phyloP scores from a whole-genome alignment of 192 early-diverging fungal species.

The Coemansia sp. region DNA sequence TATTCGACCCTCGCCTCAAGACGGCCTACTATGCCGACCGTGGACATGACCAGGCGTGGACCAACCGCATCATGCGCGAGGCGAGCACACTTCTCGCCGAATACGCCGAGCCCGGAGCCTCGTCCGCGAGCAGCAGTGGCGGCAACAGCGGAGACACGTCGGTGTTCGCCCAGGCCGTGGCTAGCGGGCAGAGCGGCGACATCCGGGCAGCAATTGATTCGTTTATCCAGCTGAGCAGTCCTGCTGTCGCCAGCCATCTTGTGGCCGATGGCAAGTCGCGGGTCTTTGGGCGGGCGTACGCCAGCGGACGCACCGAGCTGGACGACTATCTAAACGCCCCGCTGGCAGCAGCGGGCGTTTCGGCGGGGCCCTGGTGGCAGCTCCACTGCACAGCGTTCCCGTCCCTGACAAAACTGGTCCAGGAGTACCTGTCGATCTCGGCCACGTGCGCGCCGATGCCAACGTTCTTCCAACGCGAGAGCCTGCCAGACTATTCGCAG shows the following conservation, averaged over 20 bases:
- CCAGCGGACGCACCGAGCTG: conserved; percentile 33
- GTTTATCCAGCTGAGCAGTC: conserved; percentile 21
- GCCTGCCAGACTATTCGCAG: conserved; percentile 24
- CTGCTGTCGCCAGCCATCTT: conserved; percentile 13
- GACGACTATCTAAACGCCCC: conserved; percentile 37
- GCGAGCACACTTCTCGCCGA: conserved; percentile 26
- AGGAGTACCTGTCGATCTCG: conserved; percentile 38
- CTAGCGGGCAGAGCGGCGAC: conserved; percentile 6
- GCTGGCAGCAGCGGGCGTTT: conserved; percentile 18
- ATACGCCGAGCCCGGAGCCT: conserved; percentile 6
- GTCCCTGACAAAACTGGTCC: conserved; percentile 19
- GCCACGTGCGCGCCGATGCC: conserved; percentile 19
- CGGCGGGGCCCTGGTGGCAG: conserved; percentile 32
- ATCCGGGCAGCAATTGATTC: conserved; percentile 23
- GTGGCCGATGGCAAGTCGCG: conserved; percentile 28
- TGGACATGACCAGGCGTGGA: conserved; percentile 31
- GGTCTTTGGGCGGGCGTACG: conserved; percentile 28
- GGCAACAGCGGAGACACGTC: conserved; percentile 1
- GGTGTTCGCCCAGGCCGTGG: conserved; percentile 4
- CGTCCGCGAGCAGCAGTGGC: background rate
- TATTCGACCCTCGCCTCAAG: conserved; percentile 47
- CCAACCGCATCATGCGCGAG: conserved; percentile 29
- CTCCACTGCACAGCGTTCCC: conserved; percentile 29
- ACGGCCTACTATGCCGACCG: conserved; percentile 35
- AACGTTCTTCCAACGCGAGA: conserved; percentile 5